Conservation (phyloP, 1,139 yeast species). For the Saccharomycopsis phalli region DNA sequence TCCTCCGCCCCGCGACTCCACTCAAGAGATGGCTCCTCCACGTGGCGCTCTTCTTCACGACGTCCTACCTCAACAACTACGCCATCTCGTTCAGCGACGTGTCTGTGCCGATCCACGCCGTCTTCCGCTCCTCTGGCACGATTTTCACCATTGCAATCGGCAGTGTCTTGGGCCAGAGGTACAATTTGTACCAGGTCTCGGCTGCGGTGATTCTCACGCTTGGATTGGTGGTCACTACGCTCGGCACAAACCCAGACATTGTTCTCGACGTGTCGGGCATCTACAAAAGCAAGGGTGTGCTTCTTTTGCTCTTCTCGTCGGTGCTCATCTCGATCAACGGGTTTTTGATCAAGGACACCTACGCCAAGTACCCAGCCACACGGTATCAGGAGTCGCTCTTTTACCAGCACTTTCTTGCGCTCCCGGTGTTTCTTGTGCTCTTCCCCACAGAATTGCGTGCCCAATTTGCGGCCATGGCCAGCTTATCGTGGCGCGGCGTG, state of each 20-base stretch:
- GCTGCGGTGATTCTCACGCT: constrained; percentile 45
- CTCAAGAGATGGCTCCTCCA: constrained; percentile 38
- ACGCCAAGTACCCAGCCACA: constrained; percentile 27
- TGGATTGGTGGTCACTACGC: constrained; percentile 50
- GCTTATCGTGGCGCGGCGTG: constrained; percentile 22
- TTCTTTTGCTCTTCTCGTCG: constrained; percentile 38
- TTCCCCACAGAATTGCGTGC: constrained; percentile 10
- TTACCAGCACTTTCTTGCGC: constrained; percentile 48
- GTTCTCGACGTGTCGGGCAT: background rate
- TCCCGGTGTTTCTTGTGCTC: constrained; percentile 45
- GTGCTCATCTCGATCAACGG: constrained; percentile 47
- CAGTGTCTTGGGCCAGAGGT: constrained; percentile 37
- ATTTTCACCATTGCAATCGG: constrained; percentile 57
- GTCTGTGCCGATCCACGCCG: constrained; percentile 60
- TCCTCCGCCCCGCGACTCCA: constrained; percentile 38
- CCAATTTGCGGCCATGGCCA: background rate
- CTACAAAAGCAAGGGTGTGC: constrained; percentile 31
- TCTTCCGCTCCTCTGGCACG: constrained; percentile 58
- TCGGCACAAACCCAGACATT: constrained; percentile 22
- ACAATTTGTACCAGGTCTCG: constrained; percentile 36
- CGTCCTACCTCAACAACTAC: constrained; percentile 48
- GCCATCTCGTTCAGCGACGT: constrained; percentile 46
- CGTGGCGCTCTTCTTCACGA: constrained; percentile 42
- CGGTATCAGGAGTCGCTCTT: constrained; percentile 44
- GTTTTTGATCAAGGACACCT: constrained; percentile 44